A percentile compares a stretch with the other conserved stretches of the same genome.
Evolutionary conservation across 371 early-diverging fungal genomes (phyloP).

Genomic region (Basidiobolus heterosporus): DNA sequence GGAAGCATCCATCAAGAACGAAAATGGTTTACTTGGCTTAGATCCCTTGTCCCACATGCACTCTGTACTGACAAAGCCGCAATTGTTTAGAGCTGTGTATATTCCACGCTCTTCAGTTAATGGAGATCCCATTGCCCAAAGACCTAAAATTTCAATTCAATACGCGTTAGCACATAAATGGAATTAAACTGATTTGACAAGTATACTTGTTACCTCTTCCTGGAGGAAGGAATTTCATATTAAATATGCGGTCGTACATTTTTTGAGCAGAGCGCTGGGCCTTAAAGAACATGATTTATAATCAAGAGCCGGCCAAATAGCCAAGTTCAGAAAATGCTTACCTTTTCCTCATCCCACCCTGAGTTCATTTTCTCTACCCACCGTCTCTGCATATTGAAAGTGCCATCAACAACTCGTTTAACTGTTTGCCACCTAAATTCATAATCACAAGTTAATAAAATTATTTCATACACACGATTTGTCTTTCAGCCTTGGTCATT

Average conservation of each 20-base stretch:
- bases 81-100: constrained; percentile 19
- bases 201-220: constrained; percentile 11
- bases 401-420: constrained; percentile 20
- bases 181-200: neutral
- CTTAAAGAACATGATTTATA: neutral
- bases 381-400: constrained; percentile 17
- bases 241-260: constrained; percentile 19
- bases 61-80: constrained; percentile 17
- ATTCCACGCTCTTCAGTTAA: constrained; percentile 17
- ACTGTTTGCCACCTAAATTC: constrained; percentile 15
- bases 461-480: neutral
- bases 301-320: no score
- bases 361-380: constrained; percentile 11
- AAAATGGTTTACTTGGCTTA: constrained; percentile 11
- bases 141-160: constrained; percentile 5
- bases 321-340: no score
- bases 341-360: constrained; percentile 11
- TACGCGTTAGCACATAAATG: no score
- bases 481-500: no score
- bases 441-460: neutral
- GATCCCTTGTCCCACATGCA: constrained; percentile 12
- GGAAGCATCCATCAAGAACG: constrained; percentile 19
- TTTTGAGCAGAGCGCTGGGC: constrained; percentile 15
- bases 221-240: constrained; percentile 25
- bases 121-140: constrained; percentile 23